Conservation (phyloP, 1,284 basidiomycete species). For the Clitocybe nebularis region DNA sequence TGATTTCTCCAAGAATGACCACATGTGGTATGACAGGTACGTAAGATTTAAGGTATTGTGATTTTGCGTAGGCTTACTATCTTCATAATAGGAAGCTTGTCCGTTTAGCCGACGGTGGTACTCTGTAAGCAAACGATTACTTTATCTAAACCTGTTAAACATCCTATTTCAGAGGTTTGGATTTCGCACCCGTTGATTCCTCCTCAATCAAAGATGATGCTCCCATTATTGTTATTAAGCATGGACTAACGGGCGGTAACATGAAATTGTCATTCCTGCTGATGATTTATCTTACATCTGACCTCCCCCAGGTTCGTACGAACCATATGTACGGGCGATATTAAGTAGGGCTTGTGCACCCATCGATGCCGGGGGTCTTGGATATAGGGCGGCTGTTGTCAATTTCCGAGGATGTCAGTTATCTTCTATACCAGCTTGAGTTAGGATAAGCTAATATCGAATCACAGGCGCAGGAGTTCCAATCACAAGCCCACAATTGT, state of each 20-base stretch:
- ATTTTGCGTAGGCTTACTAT: conserved; percentile 4
- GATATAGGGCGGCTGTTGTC: conserved; percentile 84
- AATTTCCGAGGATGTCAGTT: conserved; percentile 86
- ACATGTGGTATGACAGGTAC: conserved; percentile 67
- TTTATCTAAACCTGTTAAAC: conserved; percentile 2
- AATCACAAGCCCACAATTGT: conserved; percentile 76
- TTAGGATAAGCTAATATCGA: conserved; percentile 7
- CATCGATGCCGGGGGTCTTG: conserved; percentile 72
- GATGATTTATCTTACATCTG: conserved; percentile 1
- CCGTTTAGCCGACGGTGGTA: conserved; percentile 41
- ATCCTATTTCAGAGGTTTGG: conserved; percentile 52
- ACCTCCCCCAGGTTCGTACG: conserved; percentile 65
- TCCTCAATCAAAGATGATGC: conserved; percentile 53
- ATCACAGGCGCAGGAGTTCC: conserved; percentile 78
- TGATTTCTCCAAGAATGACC: conserved; percentile 72
- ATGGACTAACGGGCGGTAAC: conserved; percentile 85
- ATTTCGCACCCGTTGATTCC: conserved; percentile 63
- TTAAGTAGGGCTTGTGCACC: conserved; percentile 69
- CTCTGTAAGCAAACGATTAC: conserved; percentile 33
- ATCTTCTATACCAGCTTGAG: background rate
- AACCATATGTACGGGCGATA: conserved; percentile 84
- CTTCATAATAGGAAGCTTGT: conserved; percentile 31
- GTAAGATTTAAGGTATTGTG: conserved; percentile 14
- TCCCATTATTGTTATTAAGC: conserved; percentile 81
- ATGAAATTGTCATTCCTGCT: conserved; percentile 12